Evolutionary conservation across 768 basidiomycete species (phyloP).

Genomic region (Gelatoporia subvermispora): DNA sequence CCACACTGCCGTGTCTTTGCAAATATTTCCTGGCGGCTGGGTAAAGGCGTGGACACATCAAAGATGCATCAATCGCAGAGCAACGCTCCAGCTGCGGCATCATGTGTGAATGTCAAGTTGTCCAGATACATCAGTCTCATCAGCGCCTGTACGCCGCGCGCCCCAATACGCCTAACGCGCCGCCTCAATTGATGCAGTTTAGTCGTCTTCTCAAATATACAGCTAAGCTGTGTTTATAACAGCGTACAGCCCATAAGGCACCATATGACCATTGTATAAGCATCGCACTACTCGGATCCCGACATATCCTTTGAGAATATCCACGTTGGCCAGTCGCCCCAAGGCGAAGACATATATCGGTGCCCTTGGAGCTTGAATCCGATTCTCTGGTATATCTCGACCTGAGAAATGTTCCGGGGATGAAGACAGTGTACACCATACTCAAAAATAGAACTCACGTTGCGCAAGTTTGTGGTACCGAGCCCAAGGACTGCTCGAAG

Average conservation of each 20-base stretch:
- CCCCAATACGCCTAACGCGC: not conserved
- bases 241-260: not conserved
- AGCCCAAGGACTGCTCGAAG: conserved; percentile 3
- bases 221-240: not conserved
- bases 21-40: no score
- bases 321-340: conserved; percentile 15
- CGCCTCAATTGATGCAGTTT: not conserved
- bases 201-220: not conserved
- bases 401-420: not conserved
- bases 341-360: conserved; percentile 11
- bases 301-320: conserved; percentile 6
- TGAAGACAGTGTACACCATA: no score
- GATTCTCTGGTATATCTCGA: conserved; percentile 13
- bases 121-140: no score
- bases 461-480: conserved; percentile 7
- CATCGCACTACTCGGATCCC: not conserved
- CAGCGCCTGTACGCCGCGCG: not conserved
- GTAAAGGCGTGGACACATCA: not conserved
- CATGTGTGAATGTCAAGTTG: no score
- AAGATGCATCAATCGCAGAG: no score
- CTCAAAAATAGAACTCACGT: conserved; percentile 8
- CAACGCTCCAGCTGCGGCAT: no score
- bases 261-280: not conserved
- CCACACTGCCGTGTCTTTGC: not conserved
- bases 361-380: conserved; percentile 10